Evolutionary conservation across 2,329 filamentous ascomycete genomes (phyloP), one percentile per base, ranked within the genome.

Genomic region (Sphaerulina musiva): DNA sequence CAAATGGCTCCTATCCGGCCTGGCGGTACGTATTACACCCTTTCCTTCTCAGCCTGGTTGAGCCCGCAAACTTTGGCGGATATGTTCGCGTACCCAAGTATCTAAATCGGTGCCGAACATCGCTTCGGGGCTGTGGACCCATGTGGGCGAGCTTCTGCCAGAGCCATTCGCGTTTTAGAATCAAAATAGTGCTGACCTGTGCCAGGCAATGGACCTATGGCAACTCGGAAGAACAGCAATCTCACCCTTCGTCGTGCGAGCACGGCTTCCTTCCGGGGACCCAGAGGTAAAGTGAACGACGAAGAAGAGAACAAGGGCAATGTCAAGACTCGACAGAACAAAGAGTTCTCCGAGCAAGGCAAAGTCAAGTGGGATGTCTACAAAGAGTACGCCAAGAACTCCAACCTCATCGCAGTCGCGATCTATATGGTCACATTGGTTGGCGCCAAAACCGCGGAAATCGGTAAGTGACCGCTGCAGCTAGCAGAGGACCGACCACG

Each of bases 331-430:
- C 89, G 85, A 68, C 91, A 96, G 71, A 80, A 78, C 53, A 95
- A 95, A 72, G 93, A 98, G 70, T 86, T 86, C 62, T 80, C 83
- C 2, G 90, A 98, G 70, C 90, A 98, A 73, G 93, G 93, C 66
- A 96, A 97, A 70, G 93, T 98, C 63, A 97, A 96, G 72, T 97
- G 93, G 91, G 81, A 84, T 60, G 92, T 98, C 29, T 98, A 98
- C 68, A 77, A 78, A 46, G 91, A 96, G 72, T 98, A 98, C 66
- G 95, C 93, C 53, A 95, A 89, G 73, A 89, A 89, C 55, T 96
- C 89, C 76, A 96, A 97, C 69, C 72, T 96, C 12, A 76, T 81
- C 53, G 95, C 93, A 10, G 93, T 98, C 7, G 72, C 73, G 12
- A 77, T 96, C 61, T 98, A 97, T 70, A 66, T 95, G 12, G 44